Evolutionary conservation across 2,329 filamentous ascomycete genomes (phyloP).

Genomic region (Neopestalotiopsis sp.): DNA sequence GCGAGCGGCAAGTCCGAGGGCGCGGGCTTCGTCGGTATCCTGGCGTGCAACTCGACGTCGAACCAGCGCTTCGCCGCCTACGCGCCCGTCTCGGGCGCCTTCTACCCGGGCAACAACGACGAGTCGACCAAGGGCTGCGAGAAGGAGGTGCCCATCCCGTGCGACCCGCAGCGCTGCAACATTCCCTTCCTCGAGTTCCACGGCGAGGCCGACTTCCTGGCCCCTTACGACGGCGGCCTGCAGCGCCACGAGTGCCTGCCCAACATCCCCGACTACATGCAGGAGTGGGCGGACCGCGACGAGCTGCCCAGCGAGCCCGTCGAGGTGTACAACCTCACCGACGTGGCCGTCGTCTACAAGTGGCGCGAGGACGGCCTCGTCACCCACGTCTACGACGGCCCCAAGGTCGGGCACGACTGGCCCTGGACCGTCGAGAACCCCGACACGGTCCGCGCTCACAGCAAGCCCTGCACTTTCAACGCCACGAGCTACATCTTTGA

Average conservation of each 20-base stretch:
- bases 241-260: conserved; percentile 27
- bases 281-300: conserved; percentile 28
- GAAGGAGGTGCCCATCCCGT: conserved; percentile 22
- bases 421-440: conserved; percentile 16
- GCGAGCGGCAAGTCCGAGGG: conserved; percentile 60
- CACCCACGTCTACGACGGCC: conserved; percentile 14
- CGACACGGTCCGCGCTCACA: conserved; percentile 5
- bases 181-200: conserved; percentile 51
- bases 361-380: conserved; percentile 16
- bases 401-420: conserved; percentile 19
- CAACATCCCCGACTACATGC: conserved; percentile 28
- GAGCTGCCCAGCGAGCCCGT: conserved; percentile 3
- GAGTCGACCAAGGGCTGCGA: conserved; percentile 16
- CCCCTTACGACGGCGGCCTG: conserved; percentile 43
- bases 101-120: conserved; percentile 42
- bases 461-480: conserved; percentile 13
- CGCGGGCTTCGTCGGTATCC: conserved; percentile 52
- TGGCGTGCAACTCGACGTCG: conserved; percentile 44
- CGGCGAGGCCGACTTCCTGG: conserved; percentile 45
- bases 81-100: conserved; percentile 52
- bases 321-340: conserved; percentile 4
- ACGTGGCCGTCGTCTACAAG: background rate
- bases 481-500: conserved; percentile 14
- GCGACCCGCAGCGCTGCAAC: conserved; percentile 32
- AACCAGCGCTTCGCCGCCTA: conserved; percentile 54